Percentiles rank a stretch among this genome's conserved stretches.
Evolutionary conservation across 2,329 filamentous ascomycete genomes (phyloP).

Genomic region (Albifimbria verrucaria): DNA sequence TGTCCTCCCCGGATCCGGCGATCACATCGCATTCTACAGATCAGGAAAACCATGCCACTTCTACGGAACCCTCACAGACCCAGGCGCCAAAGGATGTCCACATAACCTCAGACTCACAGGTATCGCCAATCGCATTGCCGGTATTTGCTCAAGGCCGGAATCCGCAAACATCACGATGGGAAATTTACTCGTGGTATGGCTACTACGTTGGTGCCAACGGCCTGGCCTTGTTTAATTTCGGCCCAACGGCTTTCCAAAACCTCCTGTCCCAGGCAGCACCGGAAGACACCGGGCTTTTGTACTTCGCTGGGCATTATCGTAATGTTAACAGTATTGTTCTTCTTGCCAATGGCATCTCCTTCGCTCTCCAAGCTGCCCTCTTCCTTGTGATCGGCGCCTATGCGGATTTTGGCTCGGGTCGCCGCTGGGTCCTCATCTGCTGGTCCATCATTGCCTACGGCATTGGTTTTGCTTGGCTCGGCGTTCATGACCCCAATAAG

Average conservation of each 20-base stretch:
- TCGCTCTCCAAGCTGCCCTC: slow-evolving; percentile 60
- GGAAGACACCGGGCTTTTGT: slow-evolving; percentile 45
- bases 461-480: slow-evolving; percentile 65
- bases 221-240: slow-evolving; percentile 60
- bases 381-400: slow-evolving; percentile 51
- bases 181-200: slow-evolving; percentile 24
- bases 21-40: background rate
- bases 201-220: slow-evolving; percentile 69
- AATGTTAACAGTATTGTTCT: slow-evolving; percentile 66
- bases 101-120: background rate
- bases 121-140: background rate
- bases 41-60: background rate
- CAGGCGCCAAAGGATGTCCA: background rate
- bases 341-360: slow-evolving; percentile 63
- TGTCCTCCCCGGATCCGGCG: background rate
- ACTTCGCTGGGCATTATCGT: slow-evolving; percentile 53
- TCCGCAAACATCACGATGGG: slow-evolving; percentile 14
- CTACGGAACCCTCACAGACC: background rate
- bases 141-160: background rate
- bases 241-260: slow-evolving; percentile 62
- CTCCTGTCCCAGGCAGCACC: slow-evolving; percentile 59
- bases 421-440: slow-evolving; percentile 59
- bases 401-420: slow-evolving; percentile 63
- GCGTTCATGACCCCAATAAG: slow-evolving; percentile 55
- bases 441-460: slow-evolving; percentile 59